A percentile compares a stretch with the other conserved stretches of the same genome.
Conservation (phyloP, 1,284 basidiomycete genomes). For the Xerocomus amazonicus region DNA sequence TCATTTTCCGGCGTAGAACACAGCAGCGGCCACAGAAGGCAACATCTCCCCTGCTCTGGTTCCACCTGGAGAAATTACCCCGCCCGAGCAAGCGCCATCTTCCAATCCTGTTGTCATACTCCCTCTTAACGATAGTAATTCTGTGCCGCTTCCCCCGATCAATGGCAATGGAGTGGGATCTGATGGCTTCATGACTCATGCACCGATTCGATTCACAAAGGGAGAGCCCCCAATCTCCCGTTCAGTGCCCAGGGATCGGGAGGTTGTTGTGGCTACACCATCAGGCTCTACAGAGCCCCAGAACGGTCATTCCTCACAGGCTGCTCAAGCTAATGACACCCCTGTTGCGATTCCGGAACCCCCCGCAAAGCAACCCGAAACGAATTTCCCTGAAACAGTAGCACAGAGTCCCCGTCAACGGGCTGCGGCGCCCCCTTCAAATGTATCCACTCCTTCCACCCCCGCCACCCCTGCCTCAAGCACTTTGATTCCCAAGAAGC, state of each 20-base stretch:
- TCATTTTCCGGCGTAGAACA: constrained; percentile 14
- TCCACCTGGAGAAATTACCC: background rate
- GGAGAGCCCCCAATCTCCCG: background rate
- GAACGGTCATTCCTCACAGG: background rate
- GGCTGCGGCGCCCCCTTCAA: background rate
- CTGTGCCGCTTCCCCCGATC: constrained; percentile 4
- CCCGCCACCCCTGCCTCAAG: constrained; percentile 20
- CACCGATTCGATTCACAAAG: constrained; percentile 2
- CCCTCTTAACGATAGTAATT: constrained; percentile 34
- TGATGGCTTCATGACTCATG: constrained; percentile 1
- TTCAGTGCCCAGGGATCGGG: background rate
- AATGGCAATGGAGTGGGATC: constrained; percentile 9
- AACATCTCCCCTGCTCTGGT: constrained; percentile 7
- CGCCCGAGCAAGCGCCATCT: background rate
- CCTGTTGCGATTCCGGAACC: background rate
- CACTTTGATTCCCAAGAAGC: constrained; percentile 36
- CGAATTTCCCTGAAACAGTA: background rate
- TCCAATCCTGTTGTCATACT: constrained; percentile 30
- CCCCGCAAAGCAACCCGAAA: constrained; percentile 1
- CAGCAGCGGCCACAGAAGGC: constrained; percentile 25
- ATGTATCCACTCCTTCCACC: constrained; percentile 2
- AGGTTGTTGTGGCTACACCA: constrained; percentile 3
- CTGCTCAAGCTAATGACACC: background rate
- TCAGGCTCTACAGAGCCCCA: constrained; percentile 5
- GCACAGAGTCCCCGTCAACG: background rate